phyloP scores from a whole-genome alignment of 2,329 filamentous ascomycete genomes.

The Aspergillus melleus region DNA sequence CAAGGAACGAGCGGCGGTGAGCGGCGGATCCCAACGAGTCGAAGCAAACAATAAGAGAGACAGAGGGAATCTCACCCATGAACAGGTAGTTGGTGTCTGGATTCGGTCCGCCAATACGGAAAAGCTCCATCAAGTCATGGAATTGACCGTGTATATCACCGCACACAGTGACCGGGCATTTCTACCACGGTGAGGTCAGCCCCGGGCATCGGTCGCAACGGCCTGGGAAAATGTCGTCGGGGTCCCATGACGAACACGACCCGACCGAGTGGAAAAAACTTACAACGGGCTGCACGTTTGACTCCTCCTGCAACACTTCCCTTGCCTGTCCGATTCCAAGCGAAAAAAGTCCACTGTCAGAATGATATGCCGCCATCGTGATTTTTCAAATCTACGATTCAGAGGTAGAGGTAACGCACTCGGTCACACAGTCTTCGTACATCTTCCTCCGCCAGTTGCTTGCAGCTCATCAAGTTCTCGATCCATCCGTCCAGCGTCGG shows the following conservation, averaged over 20 bases:
- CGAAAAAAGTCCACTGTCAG: constrained; percentile 1
- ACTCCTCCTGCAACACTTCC: constrained; percentile 96
- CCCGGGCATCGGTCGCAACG: constrained; percentile 11
- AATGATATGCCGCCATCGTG: not conserved
- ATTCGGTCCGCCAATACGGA: constrained; percentile 97
- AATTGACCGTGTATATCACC: constrained; percentile 99
- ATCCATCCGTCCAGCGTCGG: constrained; percentile 97
- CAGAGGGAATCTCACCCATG: constrained; percentile 69
- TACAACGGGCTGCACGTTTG: constrained; percentile 98
- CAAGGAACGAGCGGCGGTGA: constrained; percentile 7
- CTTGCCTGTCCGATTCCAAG: constrained; percentile 63
- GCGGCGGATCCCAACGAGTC: not conserved
- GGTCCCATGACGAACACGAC: not conserved
- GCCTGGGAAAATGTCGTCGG: not conserved
- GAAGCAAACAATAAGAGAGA: not conserved
- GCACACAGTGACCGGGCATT: constrained; percentile 98
- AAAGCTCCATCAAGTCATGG: constrained; percentile 98
- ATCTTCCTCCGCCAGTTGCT: constrained; percentile 91
- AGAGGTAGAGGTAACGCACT: constrained; percentile 56
- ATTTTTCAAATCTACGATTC: not conserved
- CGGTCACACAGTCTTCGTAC: constrained; percentile 97
- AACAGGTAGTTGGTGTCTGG: constrained; percentile 99
- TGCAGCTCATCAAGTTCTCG: constrained; percentile 96
- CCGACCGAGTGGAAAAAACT: constrained; percentile 32
- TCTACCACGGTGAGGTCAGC: constrained; percentile 53